Evolutionary conservation across 2,329 filamentous ascomycete species (phyloP).

Genomic region (Penicillium italicum): DNA sequence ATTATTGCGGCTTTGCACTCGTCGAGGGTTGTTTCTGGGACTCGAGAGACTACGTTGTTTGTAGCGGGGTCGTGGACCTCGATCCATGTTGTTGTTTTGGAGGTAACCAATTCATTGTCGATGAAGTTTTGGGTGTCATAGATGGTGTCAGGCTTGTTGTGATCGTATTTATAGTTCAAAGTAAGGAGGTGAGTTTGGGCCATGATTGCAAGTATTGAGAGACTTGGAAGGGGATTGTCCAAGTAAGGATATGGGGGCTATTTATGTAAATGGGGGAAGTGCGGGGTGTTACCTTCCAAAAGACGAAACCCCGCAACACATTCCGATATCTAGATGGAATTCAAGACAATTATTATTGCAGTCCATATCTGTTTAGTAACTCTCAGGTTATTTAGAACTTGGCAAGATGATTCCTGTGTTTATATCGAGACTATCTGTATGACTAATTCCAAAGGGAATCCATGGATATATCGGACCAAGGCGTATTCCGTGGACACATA

Average conservation of each 20-base stretch:
- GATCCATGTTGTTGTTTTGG: background rate
- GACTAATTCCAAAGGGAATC: no score
- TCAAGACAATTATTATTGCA: no score
- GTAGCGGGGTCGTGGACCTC: constrained; percentile 1
- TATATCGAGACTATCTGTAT: no score
- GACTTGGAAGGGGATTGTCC: background rate
- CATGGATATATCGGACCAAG: no score
- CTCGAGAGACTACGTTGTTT: constrained; percentile 48
- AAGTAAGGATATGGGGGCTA: background rate
- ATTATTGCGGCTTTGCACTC: constrained; percentile 57
- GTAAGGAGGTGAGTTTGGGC: background rate
- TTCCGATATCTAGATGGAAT: background rate
- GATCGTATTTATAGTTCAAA: background rate
- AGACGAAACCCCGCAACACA: background rate
- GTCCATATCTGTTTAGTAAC: background rate
- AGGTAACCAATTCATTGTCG: background rate
- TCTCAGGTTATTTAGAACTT: background rate
- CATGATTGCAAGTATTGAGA: background rate
- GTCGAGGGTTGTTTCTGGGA: constrained; percentile 57
- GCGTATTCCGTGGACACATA: no score
- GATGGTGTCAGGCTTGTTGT: background rate
- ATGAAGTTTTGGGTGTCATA: background rate
- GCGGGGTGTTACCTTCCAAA: background rate
- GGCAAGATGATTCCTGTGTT: background rate
- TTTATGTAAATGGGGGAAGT: background rate